Base-by-base conservation (phyloP, 306 rosid species). In the Heteromeles arbutifolia region DNA sequence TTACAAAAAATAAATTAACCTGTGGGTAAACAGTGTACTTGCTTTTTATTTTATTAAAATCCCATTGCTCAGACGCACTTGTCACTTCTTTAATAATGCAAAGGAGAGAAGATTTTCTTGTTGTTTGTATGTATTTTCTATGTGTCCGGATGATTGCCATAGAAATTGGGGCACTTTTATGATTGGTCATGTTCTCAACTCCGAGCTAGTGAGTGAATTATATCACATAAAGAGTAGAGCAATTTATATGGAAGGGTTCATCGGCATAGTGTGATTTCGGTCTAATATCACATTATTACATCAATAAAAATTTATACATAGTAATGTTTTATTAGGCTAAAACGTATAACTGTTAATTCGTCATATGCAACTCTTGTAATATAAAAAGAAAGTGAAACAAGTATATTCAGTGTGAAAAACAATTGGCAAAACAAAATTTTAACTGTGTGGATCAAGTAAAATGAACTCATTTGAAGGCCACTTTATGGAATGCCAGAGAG, bases 61-160 rank as follows among this genome's bases (percentile, higher is more conserved):
- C 21, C 21, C 57, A 52, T 14, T 70, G 67, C 48, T 52, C 58
- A 12, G 37, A 70, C 64, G 73, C 78, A 72, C 75, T 65, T 44
- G 71, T 72, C 84, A 45, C 56, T 76, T 66, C 65, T 24, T 24
- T 11, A 79, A 75, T 74, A 75, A 83, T 75, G 63, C 75, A 75
- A 72, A 41, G 21, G 7, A 52, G 57, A 17, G 57, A 52, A 79
- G 11, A n/a, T 13, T 64, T 72, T 72, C 8, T 24, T 29, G 6
- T 13, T 28, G 24, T 65, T 18, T 43, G 57, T 52, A 17, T 59
- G 41, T 37, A 37, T 31, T 62, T 77, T 56, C 54, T n/a, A 10
- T 43, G 63, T 45, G 43, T 69, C 15, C 52, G 2, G 56, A 32
- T 69, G 63, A 56, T 63, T 69, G 77, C 80, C 62, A 64, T 44